A percentile compares a stretch with the other conserved stretches of the same genome.
Evolutionary conservation across 352 stramenopile species (phyloP).

Genomic region (Peronospora belbahrii): DNA sequence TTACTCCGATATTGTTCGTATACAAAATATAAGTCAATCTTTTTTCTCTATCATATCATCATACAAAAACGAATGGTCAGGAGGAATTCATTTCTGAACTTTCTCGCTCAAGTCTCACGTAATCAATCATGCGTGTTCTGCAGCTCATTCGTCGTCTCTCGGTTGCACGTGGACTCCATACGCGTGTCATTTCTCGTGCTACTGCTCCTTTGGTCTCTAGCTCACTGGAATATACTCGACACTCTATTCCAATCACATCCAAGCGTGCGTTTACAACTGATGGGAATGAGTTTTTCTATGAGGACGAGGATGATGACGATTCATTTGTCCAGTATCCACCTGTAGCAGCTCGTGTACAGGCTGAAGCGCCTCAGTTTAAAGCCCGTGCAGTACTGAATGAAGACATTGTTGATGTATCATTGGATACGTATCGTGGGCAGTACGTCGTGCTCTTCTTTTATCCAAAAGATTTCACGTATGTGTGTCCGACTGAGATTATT

Average conservation of each 20-base stretch:
- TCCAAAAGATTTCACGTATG: conserved; percentile 87
- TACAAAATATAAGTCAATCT: no score
- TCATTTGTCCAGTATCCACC: conserved; percentile 76
- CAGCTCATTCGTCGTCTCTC: conserved; percentile 29
- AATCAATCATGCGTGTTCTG: conserved; percentile 16
- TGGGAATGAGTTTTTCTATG: conserved; percentile 54
- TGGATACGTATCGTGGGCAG: conserved; percentile 81
- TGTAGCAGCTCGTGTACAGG: conserved; percentile 46
- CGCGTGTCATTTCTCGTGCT: conserved; percentile 6
- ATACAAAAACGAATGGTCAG: conserved; percentile 6
- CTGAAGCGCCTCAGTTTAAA: conserved; percentile 65
- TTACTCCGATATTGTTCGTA: no score
- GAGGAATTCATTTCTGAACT: not conserved
- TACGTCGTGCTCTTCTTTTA: conserved; percentile 91
- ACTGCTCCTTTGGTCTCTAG: conserved; percentile 10
- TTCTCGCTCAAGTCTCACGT: not conserved
- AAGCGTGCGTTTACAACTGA: conserved; percentile 41
- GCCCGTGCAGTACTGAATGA: conserved; percentile 68
- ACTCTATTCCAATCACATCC: conserved; percentile 3
- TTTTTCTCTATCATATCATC: no score
- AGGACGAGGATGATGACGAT: conserved; percentile 64
- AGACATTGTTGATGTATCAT: conserved; percentile 77
- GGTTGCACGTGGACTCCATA: conserved; percentile 9
- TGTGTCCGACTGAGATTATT: conserved; percentile 89
- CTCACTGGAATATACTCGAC: not conserved